These are phyloP conservation scores for Pichia sp. DNA, from an alignment of 1,139 yeast genomes.

Conservation along the genomic window DNA sequence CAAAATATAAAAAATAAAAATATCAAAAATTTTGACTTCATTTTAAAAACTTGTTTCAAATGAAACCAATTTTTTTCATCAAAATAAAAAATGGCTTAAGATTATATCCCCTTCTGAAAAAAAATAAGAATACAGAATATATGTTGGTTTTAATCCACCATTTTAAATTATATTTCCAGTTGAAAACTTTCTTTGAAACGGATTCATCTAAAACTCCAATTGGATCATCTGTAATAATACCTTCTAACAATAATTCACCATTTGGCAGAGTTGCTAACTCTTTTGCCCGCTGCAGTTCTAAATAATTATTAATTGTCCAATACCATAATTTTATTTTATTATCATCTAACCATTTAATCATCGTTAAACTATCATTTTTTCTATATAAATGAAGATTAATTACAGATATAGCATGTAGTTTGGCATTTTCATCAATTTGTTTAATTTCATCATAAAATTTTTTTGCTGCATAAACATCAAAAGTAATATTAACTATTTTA, in stretches of 20 bases:
- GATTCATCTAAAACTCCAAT: constrained; percentile 10
- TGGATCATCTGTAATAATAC: constrained; percentile 29
- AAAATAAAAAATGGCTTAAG: constrained; percentile 15
- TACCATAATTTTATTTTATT: constrained; percentile 53
- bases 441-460: constrained; percentile 30
- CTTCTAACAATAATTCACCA: constrained; percentile 18
- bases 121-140: constrained; percentile 17
- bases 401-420: constrained; percentile 24
- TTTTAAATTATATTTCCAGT: constrained; percentile 11
- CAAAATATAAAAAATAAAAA: too few species aligned
- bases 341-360: constrained; percentile 29
- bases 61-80: constrained; percentile 22
- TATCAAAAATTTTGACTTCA: neutral
- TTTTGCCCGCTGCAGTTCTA: constrained; percentile 16
- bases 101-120: constrained; percentile 22
- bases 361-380: constrained; percentile 35
- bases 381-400: constrained; percentile 34
- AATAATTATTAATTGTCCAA: constrained; percentile 70
- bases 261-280: constrained; percentile 5
- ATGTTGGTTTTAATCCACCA: constrained; percentile 15
- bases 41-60: constrained; percentile 4
- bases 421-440: constrained; percentile 28
- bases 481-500: constrained; percentile 47
- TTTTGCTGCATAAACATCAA: constrained; percentile 35
- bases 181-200: neutral